Conservation (phyloP, 2,329 filamentous ascomycete species). For the Penicillium sp. region DNA sequence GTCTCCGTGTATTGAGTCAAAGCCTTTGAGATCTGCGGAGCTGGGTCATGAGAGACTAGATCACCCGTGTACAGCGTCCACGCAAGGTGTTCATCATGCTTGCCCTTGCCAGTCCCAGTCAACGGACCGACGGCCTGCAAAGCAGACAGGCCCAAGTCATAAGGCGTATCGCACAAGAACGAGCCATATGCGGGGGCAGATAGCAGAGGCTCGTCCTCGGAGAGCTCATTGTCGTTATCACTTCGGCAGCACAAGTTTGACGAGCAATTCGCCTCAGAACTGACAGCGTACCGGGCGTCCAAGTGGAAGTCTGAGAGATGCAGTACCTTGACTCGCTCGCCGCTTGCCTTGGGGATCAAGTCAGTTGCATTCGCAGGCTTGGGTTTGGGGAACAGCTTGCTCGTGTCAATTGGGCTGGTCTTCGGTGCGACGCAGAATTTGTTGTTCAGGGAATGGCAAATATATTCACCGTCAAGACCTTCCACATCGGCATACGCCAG, state of each 20-base stretch:
- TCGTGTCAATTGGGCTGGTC: slow-evolving; percentile 48
- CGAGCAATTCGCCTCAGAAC: slow-evolving; percentile 57
- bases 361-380: slow-evolving; percentile 51
- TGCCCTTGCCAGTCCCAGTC: slow-evolving; percentile 53
- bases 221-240: slow-evolving; percentile 39
- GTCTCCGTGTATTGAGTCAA: slow-evolving; percentile 58
- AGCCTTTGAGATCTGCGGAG: slow-evolving; percentile 52
- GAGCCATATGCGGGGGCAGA: slow-evolving; percentile 57
- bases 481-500: slow-evolving; percentile 55
- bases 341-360: slow-evolving; percentile 50
- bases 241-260: slow-evolving; percentile 55
- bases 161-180: slow-evolving; percentile 60
- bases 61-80: slow-evolving; percentile 61
- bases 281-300: slow-evolving; percentile 56
- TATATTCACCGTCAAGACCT: slow-evolving; percentile 58
- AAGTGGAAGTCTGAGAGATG: slow-evolving; percentile 60
- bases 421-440: slow-evolving; percentile 52
- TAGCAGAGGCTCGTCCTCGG: slow-evolving; percentile 39
- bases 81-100: slow-evolving; percentile 48
- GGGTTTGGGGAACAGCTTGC: slow-evolving; percentile 54
- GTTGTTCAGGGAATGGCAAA: slow-evolving; percentile 54
- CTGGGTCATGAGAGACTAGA: slow-evolving; percentile 56
- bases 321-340: slow-evolving; percentile 57
- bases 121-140: slow-evolving; percentile 58
- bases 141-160: slow-evolving; percentile 58